These are phyloP conservation scores for Calonectria henricotiae DNA, from an alignment of 2,329 filamentous ascomycete genomes.

Conservation along the genomic window DNA sequence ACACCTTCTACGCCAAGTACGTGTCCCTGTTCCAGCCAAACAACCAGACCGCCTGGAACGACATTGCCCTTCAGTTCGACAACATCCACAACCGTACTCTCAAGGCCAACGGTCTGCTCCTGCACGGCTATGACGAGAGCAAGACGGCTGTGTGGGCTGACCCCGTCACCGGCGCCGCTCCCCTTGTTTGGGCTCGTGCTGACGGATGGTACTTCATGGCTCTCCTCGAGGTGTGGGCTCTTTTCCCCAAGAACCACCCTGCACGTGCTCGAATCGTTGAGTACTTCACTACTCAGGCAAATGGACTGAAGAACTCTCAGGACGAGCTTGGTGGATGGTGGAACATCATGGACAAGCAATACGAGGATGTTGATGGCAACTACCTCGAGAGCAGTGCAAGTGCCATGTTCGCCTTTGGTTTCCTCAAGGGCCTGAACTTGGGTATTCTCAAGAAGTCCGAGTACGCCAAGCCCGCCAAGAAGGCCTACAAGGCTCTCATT, in stretches of 20 bases:
- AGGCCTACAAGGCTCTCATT: constrained; percentile 58
- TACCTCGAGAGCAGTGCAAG: constrained; percentile 75
- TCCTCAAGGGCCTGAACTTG: constrained; percentile 62
- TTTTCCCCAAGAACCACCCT: constrained; percentile 60
- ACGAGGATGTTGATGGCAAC: constrained; percentile 67
- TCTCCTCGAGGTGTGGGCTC: constrained; percentile 67
- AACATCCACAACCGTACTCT: constrained; percentile 63
- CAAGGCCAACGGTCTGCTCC: constrained; percentile 61
- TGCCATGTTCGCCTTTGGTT: constrained; percentile 72
- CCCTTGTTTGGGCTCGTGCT: constrained; percentile 69
- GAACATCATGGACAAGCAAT: constrained; percentile 69
- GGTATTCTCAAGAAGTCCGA: constrained; percentile 50
- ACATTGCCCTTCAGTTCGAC: constrained; percentile 64
- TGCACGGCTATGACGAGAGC: constrained; percentile 71
- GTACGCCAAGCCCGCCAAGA: constrained; percentile 47
- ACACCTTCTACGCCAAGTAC: constrained; percentile 63
- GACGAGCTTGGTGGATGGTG: constrained; percentile 70
- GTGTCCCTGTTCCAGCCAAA: constrained; percentile 58
- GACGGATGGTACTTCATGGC: constrained; percentile 71
- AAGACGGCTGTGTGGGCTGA: constrained; percentile 69
- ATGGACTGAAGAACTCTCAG: constrained; percentile 61
- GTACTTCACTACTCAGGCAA: constrained; percentile 61
- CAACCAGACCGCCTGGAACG: constrained; percentile 63
- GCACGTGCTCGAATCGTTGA: constrained; percentile 57
- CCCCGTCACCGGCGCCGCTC: constrained; percentile 65